Conservation (phyloP, 176 grass and related monocot species). For the Chrysopogon serrulatus region DNA sequence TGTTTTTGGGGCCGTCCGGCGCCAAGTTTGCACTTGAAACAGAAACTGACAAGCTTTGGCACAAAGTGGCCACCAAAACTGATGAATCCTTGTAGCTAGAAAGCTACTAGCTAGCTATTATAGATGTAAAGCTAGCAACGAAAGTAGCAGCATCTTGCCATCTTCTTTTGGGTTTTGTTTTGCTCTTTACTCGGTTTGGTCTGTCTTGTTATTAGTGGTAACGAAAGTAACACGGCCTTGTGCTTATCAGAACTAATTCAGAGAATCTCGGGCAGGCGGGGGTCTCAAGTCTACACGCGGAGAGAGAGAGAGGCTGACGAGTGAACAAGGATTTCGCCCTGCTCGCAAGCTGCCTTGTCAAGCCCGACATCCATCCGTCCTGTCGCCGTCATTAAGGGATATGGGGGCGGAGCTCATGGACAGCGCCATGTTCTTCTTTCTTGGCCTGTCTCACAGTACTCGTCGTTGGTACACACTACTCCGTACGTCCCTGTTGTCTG, state of each 20-base stretch:
- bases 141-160: background rate
- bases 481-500: background rate
- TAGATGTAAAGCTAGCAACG: too few relatives aligned
- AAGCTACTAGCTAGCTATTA: too few relatives aligned
- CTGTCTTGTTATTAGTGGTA: background rate
- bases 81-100: background rate
- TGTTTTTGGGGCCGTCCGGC: background rate
- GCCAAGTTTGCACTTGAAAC: background rate
- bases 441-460: background rate
- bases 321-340: background rate
- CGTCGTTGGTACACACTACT: background rate
- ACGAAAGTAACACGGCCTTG: background rate
- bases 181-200: background rate
- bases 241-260: background rate
- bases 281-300: constrained; percentile 13
- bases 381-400: background rate
- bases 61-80: background rate
- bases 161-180: background rate
- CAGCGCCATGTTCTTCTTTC: background rate
- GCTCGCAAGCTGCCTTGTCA: background rate
- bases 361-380: background rate
- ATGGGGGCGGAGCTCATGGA: background rate
- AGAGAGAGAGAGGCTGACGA: constrained; percentile 9
- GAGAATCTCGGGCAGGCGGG: background rate
- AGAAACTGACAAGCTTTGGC: background rate